Conservation (phyloP, 2,329 filamentous ascomycete species). For the Pochonia chlamydosporia region DNA sequence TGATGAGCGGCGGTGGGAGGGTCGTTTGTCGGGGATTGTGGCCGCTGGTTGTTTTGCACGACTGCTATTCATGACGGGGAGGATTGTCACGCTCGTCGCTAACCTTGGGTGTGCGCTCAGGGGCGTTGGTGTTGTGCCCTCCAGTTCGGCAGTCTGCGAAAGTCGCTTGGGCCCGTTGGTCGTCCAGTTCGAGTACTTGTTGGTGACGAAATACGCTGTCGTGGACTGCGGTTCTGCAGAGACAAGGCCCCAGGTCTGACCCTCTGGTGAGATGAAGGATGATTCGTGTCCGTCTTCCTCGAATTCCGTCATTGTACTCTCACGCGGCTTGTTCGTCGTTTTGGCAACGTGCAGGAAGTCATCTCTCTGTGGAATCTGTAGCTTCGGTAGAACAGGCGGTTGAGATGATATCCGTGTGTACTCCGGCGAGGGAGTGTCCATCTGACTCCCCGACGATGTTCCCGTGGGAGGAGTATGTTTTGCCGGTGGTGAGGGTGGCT, state of each 20-base stretch:
- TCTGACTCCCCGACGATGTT: background rate
- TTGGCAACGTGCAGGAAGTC: background rate
- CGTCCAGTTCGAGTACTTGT: conserved; percentile 49
- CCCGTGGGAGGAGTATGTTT: background rate
- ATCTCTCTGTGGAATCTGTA: conserved; percentile 20
- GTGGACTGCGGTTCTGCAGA: conserved; percentile 39
- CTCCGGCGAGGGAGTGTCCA: conserved; percentile 9
- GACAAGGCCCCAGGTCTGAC: conserved; percentile 46
- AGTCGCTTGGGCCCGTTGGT: conserved; percentile 32
- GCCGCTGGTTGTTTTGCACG: background rate
- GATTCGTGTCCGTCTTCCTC: conserved; percentile 39
- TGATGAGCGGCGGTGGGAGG: background rate
- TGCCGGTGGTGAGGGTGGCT: background rate
- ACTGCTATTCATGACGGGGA: conserved; percentile 11
- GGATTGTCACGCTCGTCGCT: conserved; percentile 9
- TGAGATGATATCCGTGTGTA: conserved; percentile 11
- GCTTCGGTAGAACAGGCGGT: conserved; percentile 19
- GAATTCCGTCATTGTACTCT: conserved; percentile 46
- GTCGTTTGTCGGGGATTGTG: background rate
- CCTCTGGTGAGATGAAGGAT: conserved; percentile 27
- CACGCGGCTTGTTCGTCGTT: conserved; percentile 19
- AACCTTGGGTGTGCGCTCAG: conserved; percentile 8
- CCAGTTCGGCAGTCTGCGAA: conserved; percentile 20
- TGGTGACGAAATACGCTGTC: conserved; percentile 43
- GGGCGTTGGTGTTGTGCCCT: conserved; percentile 13